These are phyloP conservation scores for Globisporangium canariense DNA, from an alignment of 352 stramenopile genomes.

Conservation along the genomic window DNA sequence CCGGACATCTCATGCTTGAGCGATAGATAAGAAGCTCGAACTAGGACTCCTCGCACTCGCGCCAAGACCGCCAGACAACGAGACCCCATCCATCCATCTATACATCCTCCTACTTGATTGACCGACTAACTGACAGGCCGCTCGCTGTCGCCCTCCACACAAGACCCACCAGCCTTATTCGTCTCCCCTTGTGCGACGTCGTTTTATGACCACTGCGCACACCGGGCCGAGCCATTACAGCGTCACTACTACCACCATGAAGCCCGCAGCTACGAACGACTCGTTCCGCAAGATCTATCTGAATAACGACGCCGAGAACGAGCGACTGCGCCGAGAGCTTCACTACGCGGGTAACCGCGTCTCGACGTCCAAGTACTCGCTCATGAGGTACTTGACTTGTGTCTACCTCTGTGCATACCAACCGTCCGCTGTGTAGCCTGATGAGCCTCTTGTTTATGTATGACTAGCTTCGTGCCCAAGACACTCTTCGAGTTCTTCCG, in stretches of 20 bases:
- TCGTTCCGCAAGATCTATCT: constrained; percentile 51
- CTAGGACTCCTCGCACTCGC: too few relatives aligned
- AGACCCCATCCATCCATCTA: background rate
- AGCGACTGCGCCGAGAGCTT: constrained; percentile 32
- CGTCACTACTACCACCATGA: constrained; percentile 2
- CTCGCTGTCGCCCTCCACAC: too few relatives aligned
- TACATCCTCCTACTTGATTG: too few relatives aligned
- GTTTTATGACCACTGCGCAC: constrained; percentile 8
- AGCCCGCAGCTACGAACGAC: constrained; percentile 9
- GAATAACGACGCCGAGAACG: constrained; percentile 66
- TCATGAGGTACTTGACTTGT: constrained; percentile 35
- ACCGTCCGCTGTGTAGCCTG: background rate
- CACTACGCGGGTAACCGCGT: constrained; percentile 75
- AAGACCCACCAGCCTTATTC: too few relatives aligned
- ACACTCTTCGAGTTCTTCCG: constrained; percentile 94
- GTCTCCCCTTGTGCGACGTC: background rate
- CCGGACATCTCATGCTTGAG: too few relatives aligned
- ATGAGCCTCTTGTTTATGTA: background rate
- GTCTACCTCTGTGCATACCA: background rate
- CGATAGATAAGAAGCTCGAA: too few relatives aligned
- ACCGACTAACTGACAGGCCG: too few relatives aligned
- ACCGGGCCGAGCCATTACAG: constrained; percentile 3
- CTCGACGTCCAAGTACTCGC: constrained; percentile 92
- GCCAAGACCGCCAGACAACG: too few relatives aligned
- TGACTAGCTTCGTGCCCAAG: constrained; percentile 90